Base-by-base conservation (phyloP, 352 stramenopile genomes). In the Pelagophyceae sp. region DNA sequence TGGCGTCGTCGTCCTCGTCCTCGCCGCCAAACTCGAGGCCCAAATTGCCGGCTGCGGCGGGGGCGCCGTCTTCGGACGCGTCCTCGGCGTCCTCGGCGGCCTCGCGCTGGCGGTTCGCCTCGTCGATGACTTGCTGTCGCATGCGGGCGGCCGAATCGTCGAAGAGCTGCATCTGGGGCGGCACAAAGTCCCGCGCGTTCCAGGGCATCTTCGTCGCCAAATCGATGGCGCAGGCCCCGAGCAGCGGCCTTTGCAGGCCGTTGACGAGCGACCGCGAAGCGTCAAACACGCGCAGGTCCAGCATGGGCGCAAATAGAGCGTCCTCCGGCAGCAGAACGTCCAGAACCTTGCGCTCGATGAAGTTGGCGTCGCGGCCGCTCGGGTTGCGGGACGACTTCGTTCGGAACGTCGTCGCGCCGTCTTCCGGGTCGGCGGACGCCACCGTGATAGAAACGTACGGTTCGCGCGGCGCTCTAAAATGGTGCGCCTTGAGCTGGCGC, bases 401-500 rank as follows among this genome's bases (percentile, higher is more conserved):
- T 11, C 29, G 27, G 35, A 72, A 65, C 0, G 29, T 29, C 11
- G 27, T 54, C 25, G n/a, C 40, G 32, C 76, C 76, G 23, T 33
- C 27, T 3, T 38, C 20, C 69, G 38, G 40, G 40, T 77, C 70
- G 2, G 67, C 5, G 5, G 15, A 33, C 1, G 67, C 35, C 33
- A 80, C 50, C 11, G 23, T 45, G 70, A 77, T 45, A 25, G 51
- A 33, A 29, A 80, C 76, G 40, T 77, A 75, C 29, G 76, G 76
- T n/a, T 72, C 75, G 17, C 45, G 64, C 32, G 76, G 64, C 54
- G 32, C 19, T 1, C 67, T 27, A 25, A 80, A 40, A 32, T 71
- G 64, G 76, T 77, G 76, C 15, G 76, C 51, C 45, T 67, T 75
- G 50, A 80, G 70, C 69, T 80, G 69, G 37, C 76, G 64, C 35